Evolutionary conservation across 176 grass and related monocot species (phyloP), one percentile per base, ranked within the genome.

Genomic region (Cenchrus americanus): DNA sequence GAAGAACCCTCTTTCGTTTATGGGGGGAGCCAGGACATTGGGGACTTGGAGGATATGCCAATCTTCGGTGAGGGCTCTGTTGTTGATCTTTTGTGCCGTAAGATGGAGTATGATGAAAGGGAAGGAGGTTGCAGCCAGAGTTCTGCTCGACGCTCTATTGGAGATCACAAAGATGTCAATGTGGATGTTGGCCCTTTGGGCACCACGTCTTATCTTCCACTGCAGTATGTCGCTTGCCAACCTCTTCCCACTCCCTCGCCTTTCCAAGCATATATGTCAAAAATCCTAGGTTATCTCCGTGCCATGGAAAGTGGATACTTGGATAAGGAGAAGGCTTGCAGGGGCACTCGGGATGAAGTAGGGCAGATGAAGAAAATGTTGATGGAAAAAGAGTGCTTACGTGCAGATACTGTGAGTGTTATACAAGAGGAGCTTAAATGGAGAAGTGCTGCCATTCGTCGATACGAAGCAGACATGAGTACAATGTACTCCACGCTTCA

Each of bases 31-130:
- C 14, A n/a, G 53, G 59, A 50, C 41, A 12, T 43, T 80, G 76
- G 69, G 4, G 68, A 84, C 41, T 43, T 75, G 1, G 50, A 80
- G 68, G 82, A 84, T 6, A 80, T 84, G 76, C 7, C 62, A 44
- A 55, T 84, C 10, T 84, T 84, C 7, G 75, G 62, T 76, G 64
- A 76, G 43, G 18, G 21, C 34, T 68, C 62, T 10, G 62, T 42
- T 40, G 17, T 32, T 11, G n/a, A 9, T 3, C 44, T 68, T 66
- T 66, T 55, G 63, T 10, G 51, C 30, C 21, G 10, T 55, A 50
- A 54, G 10, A 55, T 37, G 49, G 49, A 68, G 49, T 65, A 48
- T 9, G 40, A 62, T 14, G 24, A 32, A 6, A 62, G 23, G 23
- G 18, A 11, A 66, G 15, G 27, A 40, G 12, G 51, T 21, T 67